A percentile compares a stretch with the other conserved stretches of the same genome.
These are phyloP conservation scores for Aristolochia contorta DNA, from an alignment of 164 flowering plant species.

Conservation along the genomic window DNA sequence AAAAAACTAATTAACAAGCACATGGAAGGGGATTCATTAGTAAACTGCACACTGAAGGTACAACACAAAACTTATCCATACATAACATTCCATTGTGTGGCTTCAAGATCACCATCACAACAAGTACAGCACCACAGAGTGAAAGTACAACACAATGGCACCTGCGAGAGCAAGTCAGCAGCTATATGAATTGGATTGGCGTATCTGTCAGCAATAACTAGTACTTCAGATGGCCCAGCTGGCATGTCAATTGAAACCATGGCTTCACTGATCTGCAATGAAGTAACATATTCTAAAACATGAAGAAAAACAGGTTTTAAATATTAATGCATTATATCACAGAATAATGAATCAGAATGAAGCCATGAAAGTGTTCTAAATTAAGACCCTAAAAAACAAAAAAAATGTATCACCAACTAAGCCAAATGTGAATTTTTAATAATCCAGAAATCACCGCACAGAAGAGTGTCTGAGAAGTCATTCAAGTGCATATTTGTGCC, in stretches of 20 bases:
- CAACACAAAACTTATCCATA: neutral
- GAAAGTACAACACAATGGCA: constrained; percentile 8
- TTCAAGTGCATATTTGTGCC: too few species aligned
- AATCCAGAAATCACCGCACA: neutral
- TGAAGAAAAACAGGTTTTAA: too few species aligned
- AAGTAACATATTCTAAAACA: too few species aligned
- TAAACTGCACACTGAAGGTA: too few species aligned
- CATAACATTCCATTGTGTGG: neutral
- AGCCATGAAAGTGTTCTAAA: too few species aligned
- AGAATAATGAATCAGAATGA: too few species aligned
- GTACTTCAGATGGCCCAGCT: constrained; percentile 97
- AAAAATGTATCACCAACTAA: too few species aligned
- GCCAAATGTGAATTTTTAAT: too few species aligned
- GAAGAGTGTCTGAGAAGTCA: neutral
- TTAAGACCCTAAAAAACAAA: too few species aligned
- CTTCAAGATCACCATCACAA: neutral
- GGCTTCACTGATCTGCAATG: constrained; percentile 89
- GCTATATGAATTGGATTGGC: constrained; percentile 89
- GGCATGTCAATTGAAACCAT: constrained; percentile 99
- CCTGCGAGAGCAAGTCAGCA: constrained; percentile 94
- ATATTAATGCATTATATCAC: too few species aligned
- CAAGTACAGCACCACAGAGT: neutral
- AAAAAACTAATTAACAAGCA: too few species aligned
- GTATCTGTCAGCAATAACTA: constrained; percentile 88
- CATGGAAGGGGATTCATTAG: too few species aligned